phyloP scores from a whole-genome alignment of 352 stramenopile genomes.

The Phytophthora sp. region DNA sequence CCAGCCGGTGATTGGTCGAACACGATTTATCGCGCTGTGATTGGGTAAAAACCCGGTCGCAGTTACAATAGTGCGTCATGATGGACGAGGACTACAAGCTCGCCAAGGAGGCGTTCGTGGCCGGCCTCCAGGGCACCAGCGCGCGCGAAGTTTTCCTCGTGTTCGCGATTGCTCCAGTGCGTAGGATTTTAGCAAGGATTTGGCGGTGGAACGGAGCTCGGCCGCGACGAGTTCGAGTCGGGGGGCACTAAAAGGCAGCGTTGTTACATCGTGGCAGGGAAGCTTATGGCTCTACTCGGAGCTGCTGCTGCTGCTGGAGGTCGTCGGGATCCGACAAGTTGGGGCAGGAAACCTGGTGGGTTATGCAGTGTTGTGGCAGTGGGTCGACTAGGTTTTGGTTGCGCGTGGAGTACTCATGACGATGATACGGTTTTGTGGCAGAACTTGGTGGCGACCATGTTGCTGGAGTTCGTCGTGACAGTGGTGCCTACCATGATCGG shows the following conservation, averaged over 20 bases:
- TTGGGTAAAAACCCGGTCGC: slow-evolving; percentile 31
- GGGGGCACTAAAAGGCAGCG: slow-evolving; percentile 19
- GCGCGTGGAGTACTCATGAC: neutral
- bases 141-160: slow-evolving; percentile 75
- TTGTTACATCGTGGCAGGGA: slow-evolving; percentile 50
- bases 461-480: slow-evolving; percentile 74
- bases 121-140: slow-evolving; percentile 69
- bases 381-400: neutral
- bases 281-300: slow-evolving; percentile 87
- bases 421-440: slow-evolving; percentile 13
- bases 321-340: slow-evolving; percentile 64
- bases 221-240: slow-evolving; percentile 7
- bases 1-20: slow-evolving; percentile 40
- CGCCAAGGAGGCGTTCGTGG: slow-evolving; percentile 85
- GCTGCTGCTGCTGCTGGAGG: slow-evolving; percentile 74
- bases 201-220: slow-evolving; percentile 10
- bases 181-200: slow-evolving; percentile 10
- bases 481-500: slow-evolving; percentile 74
- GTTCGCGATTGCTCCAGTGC: slow-evolving; percentile 77
- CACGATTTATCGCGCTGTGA: slow-evolving; percentile 4
- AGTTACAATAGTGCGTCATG: neutral
- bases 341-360: slow-evolving; percentile 58
- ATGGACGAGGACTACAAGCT: slow-evolving; percentile 86
- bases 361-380: neutral
- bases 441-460: slow-evolving; percentile 58